A percentile compares a stretch with the other conserved stretches of the same genome.
phyloP scores from a whole-genome alignment of 1,284 basidiomycete species.

The Thelephora terrestris region DNA sequence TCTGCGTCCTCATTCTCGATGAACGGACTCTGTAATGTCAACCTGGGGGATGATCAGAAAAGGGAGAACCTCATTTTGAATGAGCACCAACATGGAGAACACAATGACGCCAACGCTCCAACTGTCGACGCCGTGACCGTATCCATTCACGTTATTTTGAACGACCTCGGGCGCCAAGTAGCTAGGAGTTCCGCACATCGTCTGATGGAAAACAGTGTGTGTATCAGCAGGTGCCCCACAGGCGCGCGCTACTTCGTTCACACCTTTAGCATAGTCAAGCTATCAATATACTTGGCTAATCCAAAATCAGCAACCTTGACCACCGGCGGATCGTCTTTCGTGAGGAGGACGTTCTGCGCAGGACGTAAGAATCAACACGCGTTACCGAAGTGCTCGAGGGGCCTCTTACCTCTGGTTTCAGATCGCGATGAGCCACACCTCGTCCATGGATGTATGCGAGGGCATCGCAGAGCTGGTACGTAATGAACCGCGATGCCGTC shows the following conservation, averaged over 20 bases:
- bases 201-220: slow-evolving; percentile 32
- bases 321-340: slow-evolving; percentile 47
- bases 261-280: slow-evolving; percentile 60
- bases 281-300: slow-evolving; percentile 80
- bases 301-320: slow-evolving; percentile 92
- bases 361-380: slow-evolving; percentile 1
- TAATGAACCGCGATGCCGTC: slow-evolving; percentile 45
- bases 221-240: background rate
- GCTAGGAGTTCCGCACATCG: slow-evolving; percentile 79
- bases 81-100: slow-evolving; percentile 60
- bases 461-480: slow-evolving; percentile 67
- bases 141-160: slow-evolving; percentile 60
- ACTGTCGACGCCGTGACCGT: slow-evolving; percentile 79
- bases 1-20: slow-evolving; percentile 49
- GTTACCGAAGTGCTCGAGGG: slow-evolving; percentile 1
- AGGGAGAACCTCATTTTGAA: background rate
- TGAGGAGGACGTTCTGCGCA: slow-evolving; percentile 62
- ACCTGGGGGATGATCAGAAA: slow-evolving; percentile 33
- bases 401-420: slow-evolving; percentile 72
- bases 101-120: slow-evolving; percentile 93
- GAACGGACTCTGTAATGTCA: slow-evolving; percentile 64
- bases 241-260: slow-evolving; percentile 22
- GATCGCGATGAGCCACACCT: slow-evolving; percentile 80
- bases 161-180: slow-evolving; percentile 87
- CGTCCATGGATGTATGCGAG: slow-evolving; percentile 67